A percentile compares a stretch with the other conserved stretches of the same genome.
Conservation (phyloP, 2,329 filamentous ascomycete genomes). For the Sordariomycetes sp. region DNA sequence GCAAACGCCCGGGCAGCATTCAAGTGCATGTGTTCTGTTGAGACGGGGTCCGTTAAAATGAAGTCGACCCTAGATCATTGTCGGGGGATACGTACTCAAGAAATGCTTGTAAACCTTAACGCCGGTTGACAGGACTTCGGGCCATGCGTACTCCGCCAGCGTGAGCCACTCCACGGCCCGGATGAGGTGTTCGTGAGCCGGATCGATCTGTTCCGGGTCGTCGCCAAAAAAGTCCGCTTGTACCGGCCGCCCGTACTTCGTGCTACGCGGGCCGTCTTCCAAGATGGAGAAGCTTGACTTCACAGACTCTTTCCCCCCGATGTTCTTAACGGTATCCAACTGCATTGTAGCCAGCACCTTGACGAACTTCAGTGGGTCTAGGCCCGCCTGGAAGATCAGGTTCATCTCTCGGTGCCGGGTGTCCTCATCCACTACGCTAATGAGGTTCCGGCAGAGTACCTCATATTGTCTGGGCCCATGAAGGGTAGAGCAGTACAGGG, state of each 20-base stretch:
- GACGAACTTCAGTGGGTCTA: conserved; percentile 64
- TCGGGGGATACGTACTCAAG: conserved; percentile 49
- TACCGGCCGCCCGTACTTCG: conserved; percentile 50
- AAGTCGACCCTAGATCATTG: conserved; percentile 7
- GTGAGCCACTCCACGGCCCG: conserved; percentile 76
- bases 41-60: neutral
- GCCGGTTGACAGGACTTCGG: conserved; percentile 54
- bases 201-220: conserved; percentile 35
- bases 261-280: conserved; percentile 30
- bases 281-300: conserved; percentile 30
- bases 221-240: conserved; percentile 59
- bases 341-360: conserved; percentile 48
- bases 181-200: conserved; percentile 59
- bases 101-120: conserved; percentile 71
- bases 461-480: conserved; percentile 49
- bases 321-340: conserved; percentile 29
- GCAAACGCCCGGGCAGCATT: conserved; percentile 40
- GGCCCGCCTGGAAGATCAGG: conserved; percentile 60
- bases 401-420: conserved; percentile 57
- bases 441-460: conserved; percentile 63
- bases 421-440: conserved; percentile 52
- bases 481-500: conserved; percentile 77
- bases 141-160: conserved; percentile 59
- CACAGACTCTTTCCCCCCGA: conserved; percentile 5
- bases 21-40: conserved; percentile 33